A percentile compares a stretch with the other conserved stretches of the same genome.
Evolutionary conservation across 495 filamentous ascomycete species (phyloP).

Genomic region (Entonaema liquescens): DNA sequence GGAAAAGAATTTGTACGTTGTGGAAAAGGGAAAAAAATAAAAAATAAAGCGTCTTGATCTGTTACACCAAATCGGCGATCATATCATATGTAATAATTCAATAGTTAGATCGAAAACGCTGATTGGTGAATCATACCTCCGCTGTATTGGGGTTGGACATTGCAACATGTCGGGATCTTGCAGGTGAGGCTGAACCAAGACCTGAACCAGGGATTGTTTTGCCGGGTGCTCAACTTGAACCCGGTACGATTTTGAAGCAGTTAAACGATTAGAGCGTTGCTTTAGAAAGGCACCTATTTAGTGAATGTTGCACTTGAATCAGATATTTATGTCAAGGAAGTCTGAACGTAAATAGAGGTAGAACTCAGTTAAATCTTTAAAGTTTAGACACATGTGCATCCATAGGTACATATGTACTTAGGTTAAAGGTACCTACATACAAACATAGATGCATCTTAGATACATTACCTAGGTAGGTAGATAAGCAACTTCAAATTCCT

Average conservation of each 20-base stretch:
- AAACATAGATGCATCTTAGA: no score
- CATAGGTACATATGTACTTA: no score
- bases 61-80: not conserved
- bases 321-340: no score
- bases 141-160: not conserved
- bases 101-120: not conserved
- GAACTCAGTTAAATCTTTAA: no score
- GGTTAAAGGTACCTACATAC: no score
- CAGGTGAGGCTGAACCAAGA: conserved; percentile 32
- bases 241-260: no score
- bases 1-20: not conserved
- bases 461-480: conserved; percentile 2
- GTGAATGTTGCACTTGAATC: no score
- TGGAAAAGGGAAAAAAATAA: not conserved
- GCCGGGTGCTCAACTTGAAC: not conserved
- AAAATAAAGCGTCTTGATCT: not conserved
- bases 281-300: no score
- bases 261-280: no score
- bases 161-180: conserved; percentile 24
- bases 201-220: conserved; percentile 10
- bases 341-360: no score
- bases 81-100: not conserved
- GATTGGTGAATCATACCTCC: not conserved
- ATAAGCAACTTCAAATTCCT: no score
- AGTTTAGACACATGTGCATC: no score